Base-by-base conservation (phyloP, 2,329 filamentous ascomycete genomes). In the Septoria petroselini region DNA sequence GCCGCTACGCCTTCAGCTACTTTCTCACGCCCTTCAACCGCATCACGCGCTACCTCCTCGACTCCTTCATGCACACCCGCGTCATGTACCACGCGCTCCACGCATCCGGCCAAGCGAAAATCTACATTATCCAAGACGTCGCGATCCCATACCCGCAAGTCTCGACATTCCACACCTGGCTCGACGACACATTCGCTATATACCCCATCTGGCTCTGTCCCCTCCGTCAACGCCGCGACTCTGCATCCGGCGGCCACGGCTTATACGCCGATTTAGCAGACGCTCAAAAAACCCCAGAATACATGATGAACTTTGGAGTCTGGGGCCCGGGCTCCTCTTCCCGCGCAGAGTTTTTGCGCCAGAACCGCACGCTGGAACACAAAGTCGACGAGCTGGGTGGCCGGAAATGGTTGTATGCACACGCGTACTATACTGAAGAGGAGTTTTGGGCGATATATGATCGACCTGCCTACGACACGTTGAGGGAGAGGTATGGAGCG, bases 361-460 rank as follows among this genome's bases (percentile, higher is more conserved):
- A 81, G 59, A 94, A 94, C 69, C 79, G 84, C 25, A 76, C 76
- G 35, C 75, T 94, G 15, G 89, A 94, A 71, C 70, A 73, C 15
- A 85, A 85, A 63, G 78, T 91, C 3, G 73, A 74, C 40, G 76
- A 81, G 57, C 77, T 93, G 1, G 83, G 83, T 39, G 89, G 88
- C 2, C 81, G 86, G 73, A 94, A 94, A 72, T 93, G 88, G 85
- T 73, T 94, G 9, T 94, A 95, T 68, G 88, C 88, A 2, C 86
- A 91, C 62, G 85, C 87, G 0, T 94, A 90, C 71, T 93, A 93
- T 67, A 77, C 79, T n/a, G 79, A 86, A 63, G 71, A 77, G 0
- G 81, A 86, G 63, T 89, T 87, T 69, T 87, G 83, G 83, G 61
- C 70, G 27, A 73, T 82, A 43, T 87, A 87, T 65, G 74, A 80